phyloP scores from a whole-genome alignment of 2,329 filamentous ascomycete species.

The Colletotrichum australisinense region DNA sequence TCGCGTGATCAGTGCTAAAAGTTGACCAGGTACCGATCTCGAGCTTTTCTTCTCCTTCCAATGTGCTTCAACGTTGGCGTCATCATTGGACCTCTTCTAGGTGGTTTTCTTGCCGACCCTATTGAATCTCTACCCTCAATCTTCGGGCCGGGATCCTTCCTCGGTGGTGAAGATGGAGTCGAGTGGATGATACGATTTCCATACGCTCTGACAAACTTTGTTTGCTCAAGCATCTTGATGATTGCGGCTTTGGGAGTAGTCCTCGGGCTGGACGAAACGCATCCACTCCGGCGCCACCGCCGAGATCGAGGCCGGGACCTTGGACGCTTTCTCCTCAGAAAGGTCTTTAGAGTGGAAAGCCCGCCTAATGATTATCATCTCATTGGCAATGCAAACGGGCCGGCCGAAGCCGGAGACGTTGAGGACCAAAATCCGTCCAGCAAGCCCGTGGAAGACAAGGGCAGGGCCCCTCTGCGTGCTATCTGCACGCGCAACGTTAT shows the following conservation, averaged over 20 bases:
- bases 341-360: not conserved
- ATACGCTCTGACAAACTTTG: constrained; percentile 39
- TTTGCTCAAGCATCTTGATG: constrained; percentile 33
- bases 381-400: not conserved
- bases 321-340: not conserved
- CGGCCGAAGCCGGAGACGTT: not conserved
- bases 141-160: constrained; percentile 37
- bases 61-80: constrained; percentile 40
- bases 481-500: constrained; percentile 37
- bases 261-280: constrained; percentile 40
- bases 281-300: not conserved
- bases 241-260: constrained; percentile 36
- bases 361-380: not conserved
- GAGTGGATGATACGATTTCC: constrained; percentile 39
- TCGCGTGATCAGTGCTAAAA: not conserved
- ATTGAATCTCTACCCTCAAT: constrained; percentile 32
- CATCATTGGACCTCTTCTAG: constrained; percentile 40
- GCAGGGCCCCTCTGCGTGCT: constrained; percentile 15
- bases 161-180: constrained; percentile 36
- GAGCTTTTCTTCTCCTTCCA: constrained; percentile 38
- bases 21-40: constrained; percentile 15
- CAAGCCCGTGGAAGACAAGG: not conserved
- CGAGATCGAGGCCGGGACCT: not conserved
- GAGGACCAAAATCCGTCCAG: not conserved
- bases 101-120: constrained; percentile 40